Base-by-base conservation (phyloP, 2,329 filamentous ascomycete genomes). In the Epichloe coenophiala region DNA sequence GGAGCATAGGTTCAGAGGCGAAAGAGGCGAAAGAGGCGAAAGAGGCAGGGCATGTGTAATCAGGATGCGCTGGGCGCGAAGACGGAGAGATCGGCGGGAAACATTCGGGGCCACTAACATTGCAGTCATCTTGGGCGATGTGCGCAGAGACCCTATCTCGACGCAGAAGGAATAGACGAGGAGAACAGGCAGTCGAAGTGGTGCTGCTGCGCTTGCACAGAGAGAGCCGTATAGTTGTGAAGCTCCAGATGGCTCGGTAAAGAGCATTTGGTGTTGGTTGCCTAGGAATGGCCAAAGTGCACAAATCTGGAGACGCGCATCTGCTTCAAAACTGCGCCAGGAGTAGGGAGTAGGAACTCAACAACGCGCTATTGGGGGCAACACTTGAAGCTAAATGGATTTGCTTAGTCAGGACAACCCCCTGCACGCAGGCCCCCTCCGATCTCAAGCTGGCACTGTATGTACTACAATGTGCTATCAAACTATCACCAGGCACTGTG, bases 101-200 rank as follows among this genome's bases (percentile, higher is more conserved):
- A 35, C n/a, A 5, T 3, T 17, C 4, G 9, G 17, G 36, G 31
- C 21, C 44, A 62, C 66, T 61, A 55, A 68, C 66, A 68, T 68
- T 48, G 66, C 66, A 59, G 66, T 67, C 66, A 68, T 68, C 45
- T 57, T 60, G 57, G 13, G n/a, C 40, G 19, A 49, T 47, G 43
- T 44, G 50, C 37, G 45, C 38, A 31, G 37, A 35, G 35, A 48
- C 38, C 15, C n/a, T 36, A 19, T n/a, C n/a, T 19, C 43, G 35
- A 48, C 39, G 40, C 33, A 33, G 33, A 27, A 35, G 33, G 23
- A 41, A 17, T 15, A 39, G 19, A 5, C 13, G 47, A 46, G 17
- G 12, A 37, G 23, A 37, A 35, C 3, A 23, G 13, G 19, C 13
- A 37, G 13, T 5, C 15, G 33, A 46, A 31, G 11, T 21, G 38